A percentile compares a stretch with the other conserved stretches of the same genome.
phyloP scores from a whole-genome alignment of 1,284 basidiomycete genomes.

The Sanghuangporus weigelae region DNA sequence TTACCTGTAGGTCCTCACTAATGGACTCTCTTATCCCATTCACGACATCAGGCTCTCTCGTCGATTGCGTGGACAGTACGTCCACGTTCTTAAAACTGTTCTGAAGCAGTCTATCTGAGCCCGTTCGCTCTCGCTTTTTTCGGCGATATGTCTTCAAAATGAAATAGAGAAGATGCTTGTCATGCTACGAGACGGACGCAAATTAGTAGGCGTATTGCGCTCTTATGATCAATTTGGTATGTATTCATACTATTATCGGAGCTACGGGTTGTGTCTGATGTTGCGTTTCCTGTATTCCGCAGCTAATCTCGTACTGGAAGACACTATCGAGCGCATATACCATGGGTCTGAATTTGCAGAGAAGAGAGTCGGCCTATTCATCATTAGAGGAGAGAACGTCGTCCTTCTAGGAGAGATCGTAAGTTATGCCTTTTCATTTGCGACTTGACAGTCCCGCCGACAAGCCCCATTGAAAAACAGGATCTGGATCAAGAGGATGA shows the following conservation, averaged over 20 bases:
- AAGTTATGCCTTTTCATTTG: slow-evolving; percentile 32
- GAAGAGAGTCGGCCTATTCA: slow-evolving; percentile 81
- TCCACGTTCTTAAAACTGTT: slow-evolving; percentile 45
- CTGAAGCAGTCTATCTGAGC: slow-evolving; percentile 40
- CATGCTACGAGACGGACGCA: slow-evolving; percentile 92
- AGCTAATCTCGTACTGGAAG: slow-evolving; percentile 93
- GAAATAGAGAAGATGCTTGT: slow-evolving; percentile 95
- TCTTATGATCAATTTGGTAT: slow-evolving; percentile 99
- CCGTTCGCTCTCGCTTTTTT: slow-evolving; percentile 16
- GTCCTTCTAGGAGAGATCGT: slow-evolving; percentile 97
- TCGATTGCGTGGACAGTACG: slow-evolving; percentile 99
- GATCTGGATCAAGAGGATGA: slow-evolving; percentile 93
- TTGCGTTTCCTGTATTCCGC: slow-evolving; percentile 3
- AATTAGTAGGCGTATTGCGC: slow-evolving; percentile 91
- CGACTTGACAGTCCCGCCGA: slow-evolving; percentile 5
- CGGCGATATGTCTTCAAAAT: not conserved
- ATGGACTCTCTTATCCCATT: slow-evolving; percentile 97
- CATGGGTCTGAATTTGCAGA: slow-evolving; percentile 78
- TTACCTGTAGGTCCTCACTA: not conserved
- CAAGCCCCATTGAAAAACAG: slow-evolving; percentile 36
- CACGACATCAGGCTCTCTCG: slow-evolving; percentile 92
- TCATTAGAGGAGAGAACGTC: slow-evolving; percentile 98
- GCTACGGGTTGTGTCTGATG: not conserved
- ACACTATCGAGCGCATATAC: slow-evolving; percentile 86
- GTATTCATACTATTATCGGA: slow-evolving; percentile 26